Percentiles rank a stretch among this genome's conserved stretches.
These are phyloP conservation scores for Crucihimalaya himalaica DNA, from an alignment of 345 rosid genomes.

Conservation along the genomic window DNA sequence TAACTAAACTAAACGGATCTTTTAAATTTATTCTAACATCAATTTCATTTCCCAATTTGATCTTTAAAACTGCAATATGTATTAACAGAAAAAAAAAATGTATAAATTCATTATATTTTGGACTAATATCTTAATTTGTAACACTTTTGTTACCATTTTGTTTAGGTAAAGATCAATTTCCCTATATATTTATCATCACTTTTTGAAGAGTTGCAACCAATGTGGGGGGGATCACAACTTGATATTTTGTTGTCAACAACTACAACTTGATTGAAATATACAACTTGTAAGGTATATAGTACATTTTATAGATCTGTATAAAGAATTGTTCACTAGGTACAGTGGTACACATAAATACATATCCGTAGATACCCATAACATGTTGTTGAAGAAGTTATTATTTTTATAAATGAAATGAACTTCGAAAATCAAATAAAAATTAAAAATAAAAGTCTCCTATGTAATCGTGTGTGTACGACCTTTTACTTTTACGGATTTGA, in stretches of 20 bases:
- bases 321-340: slow-evolving; percentile 31
- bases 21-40: not conserved
- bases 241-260: slow-evolving; percentile 18
- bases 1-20: not conserved
- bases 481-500: slow-evolving; percentile 40
- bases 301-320: slow-evolving; percentile 23
- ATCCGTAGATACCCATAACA: slow-evolving; percentile 40
- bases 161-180: not conserved
- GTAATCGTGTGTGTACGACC: slow-evolving; percentile 6
- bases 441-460: not conserved
- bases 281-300: slow-evolving; percentile 7
- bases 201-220: not conserved
- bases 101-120: not conserved
- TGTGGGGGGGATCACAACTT: slow-evolving; percentile 8
- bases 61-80: not conserved
- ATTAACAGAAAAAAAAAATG: not conserved
- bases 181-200: not conserved
- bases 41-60: not conserved
- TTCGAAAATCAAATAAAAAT: too few species aligned
- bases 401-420: not conserved
- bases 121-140: not conserved
- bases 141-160: not conserved
- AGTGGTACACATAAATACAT: slow-evolving; percentile 39
- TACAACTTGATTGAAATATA: slow-evolving; percentile 24
- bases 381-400: slow-evolving; percentile 35